A percentile compares a stretch with the other conserved stretches of the same genome.
phyloP scores from a whole-genome alignment of 345 rosid genomes.

The Lepidium didymum region DNA sequence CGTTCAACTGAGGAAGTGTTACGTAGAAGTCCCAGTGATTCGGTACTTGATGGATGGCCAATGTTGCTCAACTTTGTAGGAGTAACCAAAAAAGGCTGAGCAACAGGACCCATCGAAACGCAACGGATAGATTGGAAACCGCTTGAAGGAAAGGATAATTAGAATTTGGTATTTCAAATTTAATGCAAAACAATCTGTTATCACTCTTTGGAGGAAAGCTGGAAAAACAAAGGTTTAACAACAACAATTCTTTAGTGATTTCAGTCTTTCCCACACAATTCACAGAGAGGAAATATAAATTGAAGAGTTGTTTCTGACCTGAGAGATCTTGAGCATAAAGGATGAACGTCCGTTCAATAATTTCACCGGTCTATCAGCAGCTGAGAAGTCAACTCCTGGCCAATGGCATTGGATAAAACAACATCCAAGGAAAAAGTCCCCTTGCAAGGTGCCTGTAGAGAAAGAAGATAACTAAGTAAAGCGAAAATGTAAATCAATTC shows the following conservation, averaged over 20 bases:
- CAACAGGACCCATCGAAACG: slow-evolving; percentile 45
- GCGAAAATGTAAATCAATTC: neutral
- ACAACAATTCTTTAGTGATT: neutral
- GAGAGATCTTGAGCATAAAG: slow-evolving; percentile 71
- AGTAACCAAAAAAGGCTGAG: slow-evolving; percentile 30
- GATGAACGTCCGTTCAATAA: slow-evolving; percentile 51
- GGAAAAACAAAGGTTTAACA: slow-evolving; percentile 9
- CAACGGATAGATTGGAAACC: slow-evolving; percentile 54
- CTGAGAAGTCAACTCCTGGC: slow-evolving; percentile 60
- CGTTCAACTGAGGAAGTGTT: slow-evolving; percentile 36
- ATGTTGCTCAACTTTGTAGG: slow-evolving; percentile 42
- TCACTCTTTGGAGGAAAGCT: slow-evolving; percentile 77
- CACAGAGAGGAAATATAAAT: neutral
- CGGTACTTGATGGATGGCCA: slow-evolving; percentile 29
- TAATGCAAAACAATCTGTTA: slow-evolving; percentile 56
- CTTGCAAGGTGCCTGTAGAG: slow-evolving; percentile 55
- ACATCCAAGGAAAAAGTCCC: slow-evolving; percentile 71
- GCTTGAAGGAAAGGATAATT: slow-evolving; percentile 57
- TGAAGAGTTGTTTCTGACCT: slow-evolving; percentile 29
- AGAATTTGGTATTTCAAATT: slow-evolving; percentile 41
- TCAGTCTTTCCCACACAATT: neutral
- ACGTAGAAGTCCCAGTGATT: slow-evolving; percentile 34
- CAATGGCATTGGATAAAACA: slow-evolving; percentile 50
- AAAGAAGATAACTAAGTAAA: neutral
- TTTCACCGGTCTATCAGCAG: slow-evolving; percentile 49